A percentile compares a stretch with the other conserved stretches of the same genome.
Evolutionary conservation across 768 basidiomycete species (phyloP).

Genomic region (Hygrocybe coccinea): DNA sequence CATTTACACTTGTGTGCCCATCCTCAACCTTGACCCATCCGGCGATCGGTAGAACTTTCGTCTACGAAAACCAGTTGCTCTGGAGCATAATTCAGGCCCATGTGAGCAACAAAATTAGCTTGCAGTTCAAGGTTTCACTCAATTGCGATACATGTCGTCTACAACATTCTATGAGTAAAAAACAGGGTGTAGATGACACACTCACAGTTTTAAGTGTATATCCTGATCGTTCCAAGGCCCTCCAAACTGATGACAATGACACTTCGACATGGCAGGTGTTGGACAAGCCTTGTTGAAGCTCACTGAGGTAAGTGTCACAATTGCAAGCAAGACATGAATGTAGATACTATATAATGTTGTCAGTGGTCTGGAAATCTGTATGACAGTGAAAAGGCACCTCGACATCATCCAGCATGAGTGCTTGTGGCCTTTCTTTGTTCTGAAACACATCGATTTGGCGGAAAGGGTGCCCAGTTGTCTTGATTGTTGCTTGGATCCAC

Average conservation of each 20-base stretch:
- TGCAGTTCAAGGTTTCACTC: constrained; percentile 17
- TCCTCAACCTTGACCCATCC: constrained; percentile 18
- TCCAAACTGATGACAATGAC: constrained; percentile 13
- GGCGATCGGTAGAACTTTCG: constrained; percentile 27
- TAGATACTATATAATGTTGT: neutral
- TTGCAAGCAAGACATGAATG: neutral
- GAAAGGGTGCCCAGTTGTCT: too few relatives aligned
- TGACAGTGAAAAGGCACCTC: neutral
- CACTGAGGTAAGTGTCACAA: neutral
- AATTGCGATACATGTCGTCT: constrained; percentile 11
- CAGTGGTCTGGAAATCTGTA: neutral
- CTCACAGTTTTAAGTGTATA: constrained; percentile 17
- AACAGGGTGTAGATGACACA: neutral
- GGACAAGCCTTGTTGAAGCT: constrained; percentile 10
- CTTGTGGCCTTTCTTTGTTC: too few relatives aligned
- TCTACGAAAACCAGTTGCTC: constrained; percentile 26
- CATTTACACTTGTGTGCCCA: constrained; percentile 22
- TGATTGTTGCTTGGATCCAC: neutral
- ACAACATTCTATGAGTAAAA: too few relatives aligned
- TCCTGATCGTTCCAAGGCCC: constrained; percentile 13
- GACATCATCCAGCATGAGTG: neutral
- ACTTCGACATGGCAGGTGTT: constrained; percentile 4
- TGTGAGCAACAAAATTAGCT: constrained; percentile 12
- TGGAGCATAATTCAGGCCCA: constrained; percentile 17
- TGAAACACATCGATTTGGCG: too few relatives aligned